These are phyloP conservation scores for Eragrostis tef DNA, from an alignment of 202 grass and related monocot species.

Conservation along the genomic window DNA sequence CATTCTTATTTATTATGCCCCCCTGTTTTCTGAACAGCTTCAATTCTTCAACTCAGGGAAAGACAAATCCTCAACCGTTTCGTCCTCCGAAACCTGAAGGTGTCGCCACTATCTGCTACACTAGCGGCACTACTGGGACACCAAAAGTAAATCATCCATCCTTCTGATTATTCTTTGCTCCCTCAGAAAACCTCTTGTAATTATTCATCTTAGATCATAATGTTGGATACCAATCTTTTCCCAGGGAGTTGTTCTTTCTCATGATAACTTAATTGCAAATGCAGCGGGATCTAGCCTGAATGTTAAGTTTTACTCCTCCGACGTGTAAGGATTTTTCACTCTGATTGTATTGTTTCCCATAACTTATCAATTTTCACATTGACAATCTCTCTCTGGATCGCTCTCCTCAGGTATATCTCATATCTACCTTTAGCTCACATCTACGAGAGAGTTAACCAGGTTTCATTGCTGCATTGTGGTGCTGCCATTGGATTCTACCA, in stretches of 20 bases:
- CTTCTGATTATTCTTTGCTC: conserved; percentile 41
- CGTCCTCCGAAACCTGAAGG: conserved; percentile 79
- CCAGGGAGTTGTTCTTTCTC: conserved; percentile 93
- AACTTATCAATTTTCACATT: conserved; percentile 11
- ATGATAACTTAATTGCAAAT: conserved; percentile 88
- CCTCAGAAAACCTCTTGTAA: conserved; percentile 15
- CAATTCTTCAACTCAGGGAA: conserved; percentile 62
- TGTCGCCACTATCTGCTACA: conserved; percentile 94
- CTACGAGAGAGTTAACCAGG: conserved; percentile 82
- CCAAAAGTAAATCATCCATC: conserved; percentile 68
- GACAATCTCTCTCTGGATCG: conserved; percentile 22
- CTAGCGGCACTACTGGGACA: conserved; percentile 92
- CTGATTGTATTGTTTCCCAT: conserved; percentile 13
- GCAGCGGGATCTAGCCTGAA: conserved; percentile 66
- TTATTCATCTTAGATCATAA: conserved; percentile 35
- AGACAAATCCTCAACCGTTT: conserved; percentile 64
- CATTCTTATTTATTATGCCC: neutral
- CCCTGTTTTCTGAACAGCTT: neutral
- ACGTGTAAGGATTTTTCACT: conserved; percentile 71
- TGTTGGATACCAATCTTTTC: conserved; percentile 40
- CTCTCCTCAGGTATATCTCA: conserved; percentile 74
- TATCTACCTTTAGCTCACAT: conserved; percentile 98
- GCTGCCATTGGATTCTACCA: conserved; percentile 97
- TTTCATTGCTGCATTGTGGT: conserved; percentile 66
- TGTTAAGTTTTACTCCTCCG: conserved; percentile 76